Conservation (phyloP, 257 asterid species). For the Eustoma russellianum region DNA sequence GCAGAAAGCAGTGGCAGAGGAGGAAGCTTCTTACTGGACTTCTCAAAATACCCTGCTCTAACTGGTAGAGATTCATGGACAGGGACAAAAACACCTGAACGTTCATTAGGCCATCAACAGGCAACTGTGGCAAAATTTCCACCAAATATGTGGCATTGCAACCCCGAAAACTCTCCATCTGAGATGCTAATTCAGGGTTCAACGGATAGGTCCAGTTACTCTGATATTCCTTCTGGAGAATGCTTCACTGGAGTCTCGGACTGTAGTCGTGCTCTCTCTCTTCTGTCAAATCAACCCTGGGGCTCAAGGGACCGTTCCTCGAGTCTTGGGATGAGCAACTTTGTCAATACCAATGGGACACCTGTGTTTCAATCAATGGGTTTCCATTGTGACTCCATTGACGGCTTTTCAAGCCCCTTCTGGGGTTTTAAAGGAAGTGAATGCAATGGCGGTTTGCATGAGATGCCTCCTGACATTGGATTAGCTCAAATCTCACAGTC, state of each 20-base stretch:
- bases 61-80: slow-evolving; percentile 42
- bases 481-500: slow-evolving; percentile 45
- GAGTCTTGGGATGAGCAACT: slow-evolving; percentile 35
- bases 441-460: slow-evolving; percentile 26
- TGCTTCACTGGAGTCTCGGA: slow-evolving; percentile 40
- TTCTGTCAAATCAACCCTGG: slow-evolving; percentile 89
- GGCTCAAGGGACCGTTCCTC: slow-evolving; percentile 31
- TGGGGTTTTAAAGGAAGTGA: slow-evolving; percentile 45
- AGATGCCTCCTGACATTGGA: slow-evolving; percentile 45
- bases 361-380: slow-evolving; percentile 38
- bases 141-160: slow-evolving; percentile 50
- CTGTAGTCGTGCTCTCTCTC: slow-evolving; percentile 92
- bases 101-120: slow-evolving; percentile 28
- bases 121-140: slow-evolving; percentile 30
- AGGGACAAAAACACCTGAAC: slow-evolving; percentile 28
- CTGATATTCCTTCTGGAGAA: slow-evolving; percentile 41
- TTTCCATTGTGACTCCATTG: slow-evolving; percentile 27
- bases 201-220: slow-evolving; percentile 25
- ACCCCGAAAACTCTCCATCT: slow-evolving; percentile 32
- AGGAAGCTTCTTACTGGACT: slow-evolving; percentile 70
- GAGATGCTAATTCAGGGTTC: slow-evolving; percentile 40
- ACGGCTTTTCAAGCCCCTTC: slow-evolving; percentile 25
- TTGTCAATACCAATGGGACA: slow-evolving; percentile 22
- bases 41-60: slow-evolving; percentile 34
- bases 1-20: slow-evolving; percentile 48